Percentiles rank a stretch among this genome's conserved stretches.
phyloP scores from a whole-genome alignment of 192 early-diverging fungal species.

The Coemansia nantahalensis region DNA sequence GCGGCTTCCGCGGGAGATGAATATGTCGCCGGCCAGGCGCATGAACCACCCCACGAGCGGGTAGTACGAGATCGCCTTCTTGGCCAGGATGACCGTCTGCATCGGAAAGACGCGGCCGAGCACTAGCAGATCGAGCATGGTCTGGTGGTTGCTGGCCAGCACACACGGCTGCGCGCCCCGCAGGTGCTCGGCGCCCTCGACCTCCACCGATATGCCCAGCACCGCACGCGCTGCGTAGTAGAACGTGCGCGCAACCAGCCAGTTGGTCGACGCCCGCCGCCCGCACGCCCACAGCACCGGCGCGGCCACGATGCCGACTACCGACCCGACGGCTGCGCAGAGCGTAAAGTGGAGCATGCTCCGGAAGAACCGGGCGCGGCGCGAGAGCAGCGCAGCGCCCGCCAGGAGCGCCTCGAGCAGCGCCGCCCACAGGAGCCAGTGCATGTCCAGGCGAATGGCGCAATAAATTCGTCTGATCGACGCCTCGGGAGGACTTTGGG shows the following conservation, averaged over 20 bases:
- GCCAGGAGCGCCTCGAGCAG: conserved; percentile 27
- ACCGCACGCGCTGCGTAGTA: conserved; percentile 48
- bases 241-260: conserved; percentile 60
- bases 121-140: conserved; percentile 72
- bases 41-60: conserved; percentile 78
- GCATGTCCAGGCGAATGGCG: conserved; percentile 12
- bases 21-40: conserved; percentile 77
- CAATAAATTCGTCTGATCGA: too few relatives aligned
- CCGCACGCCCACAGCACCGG: conserved; percentile 60
- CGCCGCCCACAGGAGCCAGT: conserved; percentile 37
- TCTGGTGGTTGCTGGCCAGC: conserved; percentile 83
- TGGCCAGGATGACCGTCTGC: conserved; percentile 68
- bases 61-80: conserved; percentile 68
- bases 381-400: conserved; percentile 27
- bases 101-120: conserved; percentile 73
- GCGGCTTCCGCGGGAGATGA: conserved; percentile 85
- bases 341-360: conserved; percentile 28
- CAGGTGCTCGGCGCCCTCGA: conserved; percentile 62
- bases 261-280: conserved; percentile 62
- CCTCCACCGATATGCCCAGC: conserved; percentile 58
- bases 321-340: conserved; percentile 46
- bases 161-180: conserved; percentile 58
- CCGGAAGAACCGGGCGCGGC: conserved; percentile 23
- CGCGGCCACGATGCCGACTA: conserved; percentile 53
- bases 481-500: too few relatives aligned